Conservation (phyloP, 2,329 filamentous ascomycete species). For the Ambrosiella xylebori region DNA sequence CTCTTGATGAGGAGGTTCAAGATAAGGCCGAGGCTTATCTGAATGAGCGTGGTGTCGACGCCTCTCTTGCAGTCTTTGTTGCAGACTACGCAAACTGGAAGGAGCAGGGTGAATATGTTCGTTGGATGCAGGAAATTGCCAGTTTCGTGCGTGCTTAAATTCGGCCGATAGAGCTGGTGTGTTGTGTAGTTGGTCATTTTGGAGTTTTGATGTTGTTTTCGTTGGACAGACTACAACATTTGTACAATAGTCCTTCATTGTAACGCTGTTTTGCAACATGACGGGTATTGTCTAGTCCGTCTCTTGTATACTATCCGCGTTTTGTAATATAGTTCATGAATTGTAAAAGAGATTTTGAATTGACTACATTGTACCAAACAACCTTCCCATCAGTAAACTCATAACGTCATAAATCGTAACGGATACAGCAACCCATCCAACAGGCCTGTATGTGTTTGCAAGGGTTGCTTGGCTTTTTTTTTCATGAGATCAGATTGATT, state of each 20-base stretch:
- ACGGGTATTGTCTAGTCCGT: no score
- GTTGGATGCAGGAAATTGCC: constrained; percentile 80
- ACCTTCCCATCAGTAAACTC: neutral
- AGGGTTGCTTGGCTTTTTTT: neutral
- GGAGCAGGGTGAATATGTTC: constrained; percentile 93
- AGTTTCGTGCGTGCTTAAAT: constrained; percentile 46
- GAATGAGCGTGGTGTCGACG: constrained; percentile 83
- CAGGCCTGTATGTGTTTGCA: neutral
- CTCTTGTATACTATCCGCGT: no score
- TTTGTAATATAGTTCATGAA: no score
- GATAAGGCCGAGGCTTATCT: constrained; percentile 82
- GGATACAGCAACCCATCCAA: neutral
- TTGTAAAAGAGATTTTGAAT: neutral
- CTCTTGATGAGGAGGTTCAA: constrained; percentile 91
- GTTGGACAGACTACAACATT: neutral
- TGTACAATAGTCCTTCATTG: no score
- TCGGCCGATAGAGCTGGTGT: constrained; percentile 27
- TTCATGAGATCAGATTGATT: neutral
- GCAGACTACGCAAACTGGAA: constrained; percentile 96
- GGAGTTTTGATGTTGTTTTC: neutral
- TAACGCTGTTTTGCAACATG: no score
- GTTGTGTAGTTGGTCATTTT: neutral
- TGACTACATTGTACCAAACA: neutral
- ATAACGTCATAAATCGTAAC: neutral
- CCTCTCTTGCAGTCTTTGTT: constrained; percentile 72